phyloP scores from a whole-genome alignment of 306 rosid species.

The Trifolium fragiferum region DNA sequence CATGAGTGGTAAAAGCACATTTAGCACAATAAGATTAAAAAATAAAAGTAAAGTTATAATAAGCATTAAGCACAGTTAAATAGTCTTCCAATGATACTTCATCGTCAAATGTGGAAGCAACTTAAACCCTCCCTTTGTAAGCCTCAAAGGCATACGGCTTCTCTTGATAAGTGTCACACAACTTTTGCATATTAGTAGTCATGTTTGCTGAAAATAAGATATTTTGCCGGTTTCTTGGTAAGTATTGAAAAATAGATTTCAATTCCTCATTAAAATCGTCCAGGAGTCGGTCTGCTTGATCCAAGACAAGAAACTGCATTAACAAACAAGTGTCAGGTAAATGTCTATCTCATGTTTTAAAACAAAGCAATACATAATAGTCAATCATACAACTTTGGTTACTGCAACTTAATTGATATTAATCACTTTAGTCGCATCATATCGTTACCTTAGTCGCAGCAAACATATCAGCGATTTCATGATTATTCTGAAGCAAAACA shows the following conservation, averaged over 20 bases:
- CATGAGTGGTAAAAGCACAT: too few species aligned
- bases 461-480: slow-evolving; percentile 68
- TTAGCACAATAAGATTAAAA: too few species aligned
- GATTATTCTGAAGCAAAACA: slow-evolving; percentile 65
- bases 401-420: too few species aligned
- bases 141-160: slow-evolving; percentile 71
- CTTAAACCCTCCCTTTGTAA: slow-evolving; percentile 56
- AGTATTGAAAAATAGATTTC: slow-evolving; percentile 68
- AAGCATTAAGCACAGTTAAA: not conserved
- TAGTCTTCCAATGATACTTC: not conserved
- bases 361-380: too few species aligned
- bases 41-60: too few species aligned
- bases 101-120: too few species aligned
- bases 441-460: slow-evolving; percentile 72
- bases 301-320: slow-evolving; percentile 80
- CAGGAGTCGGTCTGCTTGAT: slow-evolving; percentile 86
- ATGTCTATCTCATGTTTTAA: too few species aligned
- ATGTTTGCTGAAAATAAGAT: slow-evolving; percentile 80
- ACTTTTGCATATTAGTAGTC: slow-evolving; percentile 64
- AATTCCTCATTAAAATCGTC: slow-evolving; percentile 84
- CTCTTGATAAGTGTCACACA: slow-evolving; percentile 67
- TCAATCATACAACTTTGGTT: too few species aligned
- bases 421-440: too few species aligned
- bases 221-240: slow-evolving; percentile 84
- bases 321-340: not conserved